Conservation (phyloP, 768 basidiomycete genomes). For the Serendipita indica region DNA sequence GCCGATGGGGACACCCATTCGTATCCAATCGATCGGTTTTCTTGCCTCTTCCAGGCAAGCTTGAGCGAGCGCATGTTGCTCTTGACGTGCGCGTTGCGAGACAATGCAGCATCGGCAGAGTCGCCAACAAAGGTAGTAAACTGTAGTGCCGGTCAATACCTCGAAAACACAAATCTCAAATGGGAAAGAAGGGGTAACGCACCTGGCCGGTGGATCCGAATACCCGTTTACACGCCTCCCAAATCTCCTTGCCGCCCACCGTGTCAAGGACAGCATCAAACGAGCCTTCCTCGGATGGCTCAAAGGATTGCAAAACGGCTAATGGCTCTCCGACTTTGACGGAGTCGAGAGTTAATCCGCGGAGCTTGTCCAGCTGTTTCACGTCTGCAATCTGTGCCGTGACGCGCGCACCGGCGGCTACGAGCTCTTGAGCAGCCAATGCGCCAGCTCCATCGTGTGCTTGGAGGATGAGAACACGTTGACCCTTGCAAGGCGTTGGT, state of each 20-base stretch:
- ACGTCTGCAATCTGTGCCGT: conserved; percentile 48
- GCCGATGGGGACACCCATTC: conserved; percentile 70
- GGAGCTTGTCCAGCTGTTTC: conserved; percentile 31
- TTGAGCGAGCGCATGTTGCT: conserved; percentile 52
- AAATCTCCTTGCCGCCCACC: conserved; percentile 62
- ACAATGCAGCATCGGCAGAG: conserved; percentile 42
- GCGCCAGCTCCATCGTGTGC: conserved; percentile 66
- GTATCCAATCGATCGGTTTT: conserved; percentile 44
- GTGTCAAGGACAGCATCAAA: conserved; percentile 80
- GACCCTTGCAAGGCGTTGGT: conserved; percentile 22
- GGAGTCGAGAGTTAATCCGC: conserved; percentile 62
- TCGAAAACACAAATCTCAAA: conserved; percentile 12
- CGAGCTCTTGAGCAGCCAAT: conserved; percentile 65
- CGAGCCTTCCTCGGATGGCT: conserved; percentile 13
- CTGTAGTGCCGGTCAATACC: conserved; percentile 23
- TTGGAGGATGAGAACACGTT: conserved; percentile 47
- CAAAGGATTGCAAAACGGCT: conserved; percentile 11
- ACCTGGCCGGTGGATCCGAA: conserved; percentile 34
- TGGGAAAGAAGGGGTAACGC: conserved; percentile 10
- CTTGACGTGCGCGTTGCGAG: conserved; percentile 54
- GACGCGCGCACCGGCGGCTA: conserved; percentile 52
- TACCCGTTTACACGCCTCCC: conserved; percentile 50
- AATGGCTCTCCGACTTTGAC: conserved; percentile 36
- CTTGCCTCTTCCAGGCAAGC: conserved; percentile 14
- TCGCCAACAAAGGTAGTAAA: conserved; percentile 77